Conservation (phyloP, 768 basidiomycete genomes). For the Kwoniella bestiolae region DNA sequence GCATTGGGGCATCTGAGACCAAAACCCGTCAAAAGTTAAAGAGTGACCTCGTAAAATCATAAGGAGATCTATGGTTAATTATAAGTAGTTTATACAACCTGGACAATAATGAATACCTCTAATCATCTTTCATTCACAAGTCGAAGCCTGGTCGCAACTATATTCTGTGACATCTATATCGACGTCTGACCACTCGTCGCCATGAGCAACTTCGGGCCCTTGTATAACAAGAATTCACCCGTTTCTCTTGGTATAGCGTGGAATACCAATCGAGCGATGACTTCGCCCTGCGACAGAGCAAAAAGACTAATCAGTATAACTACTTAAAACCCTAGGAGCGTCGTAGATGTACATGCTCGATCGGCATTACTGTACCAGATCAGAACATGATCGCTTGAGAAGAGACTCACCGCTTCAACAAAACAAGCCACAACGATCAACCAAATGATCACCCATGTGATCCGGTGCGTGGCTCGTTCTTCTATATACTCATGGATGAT, state of each 20-base stretch:
- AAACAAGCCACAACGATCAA: conserved; percentile 85
- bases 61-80: too few relatives aligned
- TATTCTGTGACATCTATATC: background rate
- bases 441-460: conserved; percentile 84
- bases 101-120: too few relatives aligned
- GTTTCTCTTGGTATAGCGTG: conserved; percentile 39
- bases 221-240: conserved; percentile 42
- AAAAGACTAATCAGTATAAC: background rate
- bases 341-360: too few relatives aligned
- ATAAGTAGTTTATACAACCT: too few relatives aligned
- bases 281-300: conserved; percentile 44
- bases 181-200: background rate
- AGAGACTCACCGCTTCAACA: conserved; percentile 71
- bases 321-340: background rate
- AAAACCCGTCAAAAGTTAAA: too few relatives aligned
- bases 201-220: conserved; percentile 23
- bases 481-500: conserved; percentile 93
- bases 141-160: background rate
- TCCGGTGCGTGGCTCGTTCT: conserved; percentile 83
- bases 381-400: background rate
- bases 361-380: too few relatives aligned
- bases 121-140: too few relatives aligned
- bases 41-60: too few relatives aligned
- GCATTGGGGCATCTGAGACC: too few relatives aligned
- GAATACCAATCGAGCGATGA: conserved; percentile 51